Conservation (phyloP, 2,329 filamentous ascomycete species). For the Ceratocystis variospora region DNA sequence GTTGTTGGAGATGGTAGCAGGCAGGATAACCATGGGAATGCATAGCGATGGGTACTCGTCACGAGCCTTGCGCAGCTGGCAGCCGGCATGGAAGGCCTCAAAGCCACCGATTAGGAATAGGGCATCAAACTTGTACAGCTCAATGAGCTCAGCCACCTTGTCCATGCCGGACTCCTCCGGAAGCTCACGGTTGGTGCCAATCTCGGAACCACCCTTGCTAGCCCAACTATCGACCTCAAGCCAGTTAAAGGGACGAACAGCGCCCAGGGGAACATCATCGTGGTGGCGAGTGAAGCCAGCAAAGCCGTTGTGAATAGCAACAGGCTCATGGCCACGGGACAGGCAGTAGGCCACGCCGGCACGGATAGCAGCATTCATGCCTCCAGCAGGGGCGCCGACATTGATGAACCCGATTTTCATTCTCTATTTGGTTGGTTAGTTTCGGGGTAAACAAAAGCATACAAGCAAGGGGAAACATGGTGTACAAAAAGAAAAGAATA, state of each 20-base stretch:
- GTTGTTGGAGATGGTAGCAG: conserved; percentile 98
- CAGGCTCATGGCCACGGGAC: conserved; percentile 76
- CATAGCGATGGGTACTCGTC: conserved; percentile 69
- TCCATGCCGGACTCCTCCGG: conserved; percentile 75
- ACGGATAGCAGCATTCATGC: conserved; percentile 94
- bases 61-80: conserved; percentile 70
- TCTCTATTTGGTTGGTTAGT: conserved; percentile 35
- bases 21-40: conserved; percentile 81
- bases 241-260: conserved; percentile 80
- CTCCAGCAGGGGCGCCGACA: conserved; percentile 88
- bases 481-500: neutral
- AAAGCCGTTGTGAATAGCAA: conserved; percentile 95
- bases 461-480: neutral
- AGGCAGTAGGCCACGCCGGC: conserved; percentile 88
- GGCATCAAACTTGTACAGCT: conserved; percentile 76
- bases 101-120: conserved; percentile 90
- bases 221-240: conserved; percentile 92
- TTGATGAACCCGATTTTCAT: conserved; percentile 95
- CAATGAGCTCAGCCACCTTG: conserved; percentile 67
- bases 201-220: conserved; percentile 91
- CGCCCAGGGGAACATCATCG: conserved; percentile 62
- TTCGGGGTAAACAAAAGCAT: conserved; percentile 21
- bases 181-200: conserved; percentile 90
- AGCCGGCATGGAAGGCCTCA: conserved; percentile 86
- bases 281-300: conserved; percentile 87